Base-by-base conservation (phyloP, 2,329 filamentous ascomycete species). In the Hypoxylon sp. region DNA sequence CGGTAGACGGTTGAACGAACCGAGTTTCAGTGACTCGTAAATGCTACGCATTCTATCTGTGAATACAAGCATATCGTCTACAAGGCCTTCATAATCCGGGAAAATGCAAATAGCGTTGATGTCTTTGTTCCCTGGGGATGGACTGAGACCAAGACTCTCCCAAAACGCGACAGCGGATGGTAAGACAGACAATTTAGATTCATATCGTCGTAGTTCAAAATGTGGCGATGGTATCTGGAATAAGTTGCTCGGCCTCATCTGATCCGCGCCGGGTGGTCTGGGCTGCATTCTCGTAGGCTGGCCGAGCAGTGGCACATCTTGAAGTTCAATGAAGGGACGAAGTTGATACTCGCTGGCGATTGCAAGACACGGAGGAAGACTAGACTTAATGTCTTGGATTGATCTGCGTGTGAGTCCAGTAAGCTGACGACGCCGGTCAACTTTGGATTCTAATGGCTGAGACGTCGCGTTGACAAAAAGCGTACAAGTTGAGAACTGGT, bases 161-260 rank as follows among this genome's bases (percentile, higher is more conserved):
- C 93, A 97, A 75, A 96, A 97, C 0, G 86, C 82, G 19, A 95
- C 82, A 0, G 92, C 91, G 0, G 92, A 88, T 1, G 93, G 92
- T 21, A 95, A 82, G 42, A 97, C 83, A 10, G 93, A 93, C 62
- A 94, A 86, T 52, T 87, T 87, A 1, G 86, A 85, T 42, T 93
- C 91, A 19, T 89, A 87, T 58, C 93, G 86, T 53, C 90, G 89
- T 10, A 97, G 83, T 71, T 93, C 89, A 39, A 96, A 82, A 74
- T 92, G 90, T 1, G 93, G 92, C 0, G 89, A 83, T 1, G 87
- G 86, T 1, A 96, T 87, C 44, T 85, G 82, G 70, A 91, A 91
- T 2, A 90, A 79, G 68, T 84, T 86, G 57, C 80, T 86, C 0
- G 84, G 80, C 61, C 83, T 85, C 48, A 83, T 76, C 50, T 84